These are phyloP conservation scores for Viola odorata DNA, from an alignment of 345 rosid genomes.

Conservation along the genomic window DNA sequence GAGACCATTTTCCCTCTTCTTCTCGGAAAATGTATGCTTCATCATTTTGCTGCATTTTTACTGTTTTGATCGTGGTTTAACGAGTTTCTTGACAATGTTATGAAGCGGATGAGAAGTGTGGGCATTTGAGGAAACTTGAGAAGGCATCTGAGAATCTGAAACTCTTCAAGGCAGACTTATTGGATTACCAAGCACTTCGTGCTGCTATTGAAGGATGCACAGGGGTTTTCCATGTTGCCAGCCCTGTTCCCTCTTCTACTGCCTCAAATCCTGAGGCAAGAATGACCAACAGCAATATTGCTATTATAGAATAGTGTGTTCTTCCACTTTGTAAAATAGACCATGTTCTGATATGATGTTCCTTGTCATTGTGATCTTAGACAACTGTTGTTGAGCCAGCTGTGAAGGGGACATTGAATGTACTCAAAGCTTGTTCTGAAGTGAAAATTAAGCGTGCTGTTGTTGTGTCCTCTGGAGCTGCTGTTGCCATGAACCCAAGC, in stretches of 20 bases:
- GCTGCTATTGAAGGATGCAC: slow-evolving; percentile 47
- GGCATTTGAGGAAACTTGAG: slow-evolving; percentile 43
- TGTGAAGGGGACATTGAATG: slow-evolving; percentile 61
- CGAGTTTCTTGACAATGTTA: too few species aligned
- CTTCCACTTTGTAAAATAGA: not conserved
- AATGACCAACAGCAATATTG: slow-evolving; percentile 23
- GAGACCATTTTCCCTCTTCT: too few species aligned
- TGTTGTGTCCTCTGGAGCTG: slow-evolving; percentile 53
- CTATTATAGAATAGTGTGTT: not conserved
- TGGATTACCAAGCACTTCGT: slow-evolving; percentile 40
- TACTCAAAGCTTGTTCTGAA: slow-evolving; percentile 55
- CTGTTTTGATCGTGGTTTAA: too few species aligned
- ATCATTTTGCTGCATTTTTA: not conserved
- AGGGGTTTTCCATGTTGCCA: slow-evolving; percentile 70
- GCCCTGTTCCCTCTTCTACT: slow-evolving; percentile 46
- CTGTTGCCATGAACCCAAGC: slow-evolving; percentile 44
- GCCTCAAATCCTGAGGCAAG: slow-evolving; percentile 36
- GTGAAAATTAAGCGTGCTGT: slow-evolving; percentile 55
- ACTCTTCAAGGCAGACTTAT: slow-evolving; percentile 58
- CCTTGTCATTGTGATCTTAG: slow-evolving; percentile 15
- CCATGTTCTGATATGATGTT: too few species aligned
- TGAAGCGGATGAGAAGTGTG: slow-evolving; percentile 46
- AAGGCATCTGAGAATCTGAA: slow-evolving; percentile 53
- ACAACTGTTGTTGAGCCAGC: slow-evolving; percentile 57
- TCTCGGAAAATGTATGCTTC: too few species aligned